Percentiles rank a stretch among this genome's conserved stretches.
Conservation (phyloP, 1,284 basidiomycete species). For the Malassezia furfur region DNA sequence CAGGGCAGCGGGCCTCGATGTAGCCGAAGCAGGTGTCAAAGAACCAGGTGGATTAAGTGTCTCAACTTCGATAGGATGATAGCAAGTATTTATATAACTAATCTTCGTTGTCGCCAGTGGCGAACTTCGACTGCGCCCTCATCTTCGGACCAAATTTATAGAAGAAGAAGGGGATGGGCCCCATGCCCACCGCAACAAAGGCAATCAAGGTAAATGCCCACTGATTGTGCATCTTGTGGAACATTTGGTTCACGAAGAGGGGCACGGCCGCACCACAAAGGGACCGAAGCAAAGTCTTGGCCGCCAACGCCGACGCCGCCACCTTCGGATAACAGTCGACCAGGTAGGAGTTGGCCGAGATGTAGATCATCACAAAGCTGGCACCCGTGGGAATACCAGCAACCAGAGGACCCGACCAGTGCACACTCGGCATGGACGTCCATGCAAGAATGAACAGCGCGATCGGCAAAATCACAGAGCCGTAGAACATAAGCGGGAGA, state of each 20-base stretch:
- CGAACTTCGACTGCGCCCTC: conserved; percentile 50
- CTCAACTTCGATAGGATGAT: not conserved
- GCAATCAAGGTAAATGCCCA: conserved; percentile 66
- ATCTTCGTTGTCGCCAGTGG: conserved; percentile 30
- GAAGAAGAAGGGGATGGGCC: conserved; percentile 58
- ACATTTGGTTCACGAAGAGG: conserved; percentile 53
- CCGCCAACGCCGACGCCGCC: conserved; percentile 52
- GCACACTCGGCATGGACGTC: conserved; percentile 30
- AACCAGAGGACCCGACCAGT: conserved; percentile 52
- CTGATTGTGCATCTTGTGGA: conserved; percentile 57
- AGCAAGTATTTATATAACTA: too few species aligned
- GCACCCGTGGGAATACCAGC: conserved; percentile 50
- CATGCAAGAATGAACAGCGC: conserved; percentile 49
- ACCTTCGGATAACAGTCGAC: not conserved
- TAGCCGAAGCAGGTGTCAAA: not conserved
- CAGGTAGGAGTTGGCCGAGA: not conserved
- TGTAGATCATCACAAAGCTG: conserved; percentile 6
- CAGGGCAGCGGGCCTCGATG: not conserved
- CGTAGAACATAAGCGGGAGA: conserved; percentile 35
- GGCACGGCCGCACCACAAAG: conserved; percentile 56
- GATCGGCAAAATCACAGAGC: conserved; percentile 44
- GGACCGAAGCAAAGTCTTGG: conserved; percentile 62
- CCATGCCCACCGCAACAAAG: conserved; percentile 60
- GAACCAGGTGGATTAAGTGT: not conserved
- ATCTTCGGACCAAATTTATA: conserved; percentile 51